Evolutionary conservation across 495 filamentous ascomycete species (phyloP).

Genomic region (Podospora didyma): DNA sequence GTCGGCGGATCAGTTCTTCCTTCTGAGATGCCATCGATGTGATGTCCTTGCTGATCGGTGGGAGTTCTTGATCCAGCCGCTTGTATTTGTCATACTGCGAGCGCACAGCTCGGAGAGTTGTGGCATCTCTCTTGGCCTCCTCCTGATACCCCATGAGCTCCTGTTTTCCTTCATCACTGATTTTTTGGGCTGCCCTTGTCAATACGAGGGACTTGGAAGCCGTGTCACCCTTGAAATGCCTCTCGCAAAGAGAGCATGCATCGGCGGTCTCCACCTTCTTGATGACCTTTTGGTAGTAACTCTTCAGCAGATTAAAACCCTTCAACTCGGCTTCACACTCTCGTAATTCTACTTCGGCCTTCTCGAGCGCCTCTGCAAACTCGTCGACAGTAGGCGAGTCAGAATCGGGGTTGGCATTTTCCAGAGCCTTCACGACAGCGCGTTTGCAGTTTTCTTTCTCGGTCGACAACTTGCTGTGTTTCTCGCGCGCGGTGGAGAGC

Average conservation of each 20-base stretch:
- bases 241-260: constrained; percentile 66
- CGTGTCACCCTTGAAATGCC: constrained; percentile 55
- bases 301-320: constrained; percentile 55
- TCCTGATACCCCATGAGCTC: constrained; percentile 51
- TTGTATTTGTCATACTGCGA: constrained; percentile 69
- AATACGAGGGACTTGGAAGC: constrained; percentile 54
- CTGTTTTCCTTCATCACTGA: constrained; percentile 52
- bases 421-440: constrained; percentile 39
- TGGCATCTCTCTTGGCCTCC: constrained; percentile 50
- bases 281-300: constrained; percentile 61
- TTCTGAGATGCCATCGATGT: constrained; percentile 50
- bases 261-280: constrained; percentile 56
- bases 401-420: constrained; percentile 25
- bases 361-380: constrained; percentile 35
- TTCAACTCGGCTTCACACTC: constrained; percentile 59
- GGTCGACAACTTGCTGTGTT: constrained; percentile 57
- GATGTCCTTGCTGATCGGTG: constrained; percentile 59
- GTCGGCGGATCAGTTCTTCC: constrained; percentile 54
- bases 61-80: constrained; percentile 68
- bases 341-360: constrained; percentile 56
- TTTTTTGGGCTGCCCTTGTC: constrained; percentile 55
- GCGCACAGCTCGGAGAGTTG: constrained; percentile 53
- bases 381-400: neutral
- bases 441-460: constrained; percentile 58
- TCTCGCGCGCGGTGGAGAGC: constrained; percentile 59